Conservation (phyloP, 306 rosid genomes). For the Acacia acuminata region DNA sequence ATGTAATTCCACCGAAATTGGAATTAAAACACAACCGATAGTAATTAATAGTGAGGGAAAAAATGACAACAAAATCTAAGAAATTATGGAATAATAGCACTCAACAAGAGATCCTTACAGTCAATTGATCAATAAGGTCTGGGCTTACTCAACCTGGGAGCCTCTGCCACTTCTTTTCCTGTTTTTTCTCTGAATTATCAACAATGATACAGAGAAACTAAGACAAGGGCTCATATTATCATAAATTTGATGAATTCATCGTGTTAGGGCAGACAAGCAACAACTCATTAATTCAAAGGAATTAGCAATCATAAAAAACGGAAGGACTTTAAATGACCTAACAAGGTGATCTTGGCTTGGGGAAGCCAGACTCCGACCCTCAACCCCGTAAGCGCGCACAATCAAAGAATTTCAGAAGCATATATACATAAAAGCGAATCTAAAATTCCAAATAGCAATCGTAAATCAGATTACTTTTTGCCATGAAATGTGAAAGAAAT, state of each 20-base stretch:
- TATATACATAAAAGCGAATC: not conserved
- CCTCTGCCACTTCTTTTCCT: slow-evolving; percentile 48
- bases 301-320: slow-evolving; percentile 5
- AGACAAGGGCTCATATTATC: not conserved
- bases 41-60: slow-evolving; percentile 24
- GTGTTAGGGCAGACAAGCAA: slow-evolving; percentile 9
- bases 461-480: slow-evolving; percentile 18
- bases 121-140: slow-evolving; percentile 95
- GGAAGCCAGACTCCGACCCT: slow-evolving; percentile 24
- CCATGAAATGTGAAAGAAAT: not conserved
- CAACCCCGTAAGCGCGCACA: slow-evolving; percentile 1
- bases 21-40: slow-evolving; percentile 9
- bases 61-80: slow-evolving; percentile 18
- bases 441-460: not conserved
- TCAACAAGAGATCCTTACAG: slow-evolving; percentile 55
- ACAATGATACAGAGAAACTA: not conserved
- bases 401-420: slow-evolving; percentile 8
- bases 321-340: slow-evolving; percentile 5
- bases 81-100: slow-evolving; percentile 18
- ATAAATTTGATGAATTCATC: not conserved
- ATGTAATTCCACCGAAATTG: slow-evolving; percentile 84
- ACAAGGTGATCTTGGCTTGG: slow-evolving; percentile 13
- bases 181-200: not conserved
- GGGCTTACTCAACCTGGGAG: slow-evolving; percentile 99
- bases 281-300: not conserved